Evolutionary conservation across 257 asterid species (phyloP), one percentile per base, ranked within the genome.

Genomic region (Salvia miltiorrhiza): DNA sequence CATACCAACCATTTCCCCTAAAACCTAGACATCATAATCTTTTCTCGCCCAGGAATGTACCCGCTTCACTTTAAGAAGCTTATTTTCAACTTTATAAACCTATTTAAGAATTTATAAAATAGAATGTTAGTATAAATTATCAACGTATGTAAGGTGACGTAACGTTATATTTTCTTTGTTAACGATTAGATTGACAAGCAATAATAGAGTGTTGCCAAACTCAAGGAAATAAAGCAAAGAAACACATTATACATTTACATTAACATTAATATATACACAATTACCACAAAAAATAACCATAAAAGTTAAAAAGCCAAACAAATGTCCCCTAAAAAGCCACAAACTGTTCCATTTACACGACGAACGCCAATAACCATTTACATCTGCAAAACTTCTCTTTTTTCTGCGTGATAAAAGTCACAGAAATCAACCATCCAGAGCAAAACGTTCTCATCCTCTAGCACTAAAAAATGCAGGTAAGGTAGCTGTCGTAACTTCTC

Each of bases 401-500:
- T 41, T 63, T 63, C 76, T 64, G 55, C 73, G 16, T 66, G 28
- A 9, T 47, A 20, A 32, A 63, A n/a, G 33, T 7, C 47, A 57
- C 73, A 60, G 43, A 61, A 71, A 39, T 20, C 16, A 9, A 48
- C 43, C 43, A 37, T 35, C 13, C 43, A 37, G 12, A 37, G 10
- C 43, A 37, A 35, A 35, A 35, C 40, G 40, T 5, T 35, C 40
- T 7, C 69, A 53, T 39, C 65, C 37, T 47, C 45, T 7, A 32
- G 28, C 14, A 52, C 79, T 73, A 86, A 28, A 75, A 72, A 32
- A 79, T 63, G 81, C 80, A 77, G 43, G 80, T 80, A 54, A 79
- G 71, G 75, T 90, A 88, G 37, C 54, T 73, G 67, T 80, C 53
- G 24, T 72, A 71, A 30, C 48, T 80, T 63, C 74, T 81, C 43